A percentile compares a stretch with the other conserved stretches of the same genome.
phyloP scores from a whole-genome alignment of 805 yeast genomes.

The Hanseniaspora vineae region DNA sequence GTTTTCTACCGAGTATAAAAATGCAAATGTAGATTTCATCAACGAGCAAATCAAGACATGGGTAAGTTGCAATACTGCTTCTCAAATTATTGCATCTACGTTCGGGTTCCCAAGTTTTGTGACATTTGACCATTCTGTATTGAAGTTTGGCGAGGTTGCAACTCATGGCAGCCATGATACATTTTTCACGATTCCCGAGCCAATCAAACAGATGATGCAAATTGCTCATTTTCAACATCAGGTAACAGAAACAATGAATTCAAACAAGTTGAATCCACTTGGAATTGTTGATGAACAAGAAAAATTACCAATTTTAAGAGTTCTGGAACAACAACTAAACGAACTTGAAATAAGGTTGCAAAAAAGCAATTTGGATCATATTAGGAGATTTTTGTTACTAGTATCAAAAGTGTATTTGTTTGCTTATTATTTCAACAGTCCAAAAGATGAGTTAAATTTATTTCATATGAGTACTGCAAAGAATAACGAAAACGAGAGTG shows the following conservation, averaged over 20 bases:
- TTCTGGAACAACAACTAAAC: slow-evolving; percentile 59
- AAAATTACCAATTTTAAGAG: slow-evolving; percentile 58
- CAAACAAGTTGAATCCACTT: slow-evolving; percentile 52
- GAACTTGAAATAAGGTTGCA: slow-evolving; percentile 48
- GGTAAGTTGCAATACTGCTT: slow-evolving; percentile 84
- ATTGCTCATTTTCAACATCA: slow-evolving; percentile 81
- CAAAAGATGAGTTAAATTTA: neutral
- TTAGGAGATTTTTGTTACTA: slow-evolving; percentile 53
- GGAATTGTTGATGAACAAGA: slow-evolving; percentile 59
- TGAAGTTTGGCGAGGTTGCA: slow-evolving; percentile 31
- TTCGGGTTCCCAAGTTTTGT: slow-evolving; percentile 93
- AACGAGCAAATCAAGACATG: slow-evolving; percentile 81
- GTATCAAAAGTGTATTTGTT: slow-evolving; percentile 72
- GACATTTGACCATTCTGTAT: slow-evolving; percentile 61
- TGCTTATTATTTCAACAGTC: slow-evolving; percentile 68
- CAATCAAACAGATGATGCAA: slow-evolving; percentile 66
- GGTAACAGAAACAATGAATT: slow-evolving; percentile 61
- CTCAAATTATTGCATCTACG: slow-evolving; percentile 81
- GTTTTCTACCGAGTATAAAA: slow-evolving; percentile 38
- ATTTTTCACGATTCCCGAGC: slow-evolving; percentile 34
- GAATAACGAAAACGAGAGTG: too few species aligned
- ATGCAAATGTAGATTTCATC: slow-evolving; percentile 29
- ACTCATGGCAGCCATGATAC: slow-evolving; percentile 11
- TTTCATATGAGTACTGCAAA: too few species aligned
- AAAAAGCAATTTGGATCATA: slow-evolving; percentile 47